phyloP scores from a whole-genome alignment of 2,329 filamentous ascomycete genomes.

The Microsporum audouinii region DNA sequence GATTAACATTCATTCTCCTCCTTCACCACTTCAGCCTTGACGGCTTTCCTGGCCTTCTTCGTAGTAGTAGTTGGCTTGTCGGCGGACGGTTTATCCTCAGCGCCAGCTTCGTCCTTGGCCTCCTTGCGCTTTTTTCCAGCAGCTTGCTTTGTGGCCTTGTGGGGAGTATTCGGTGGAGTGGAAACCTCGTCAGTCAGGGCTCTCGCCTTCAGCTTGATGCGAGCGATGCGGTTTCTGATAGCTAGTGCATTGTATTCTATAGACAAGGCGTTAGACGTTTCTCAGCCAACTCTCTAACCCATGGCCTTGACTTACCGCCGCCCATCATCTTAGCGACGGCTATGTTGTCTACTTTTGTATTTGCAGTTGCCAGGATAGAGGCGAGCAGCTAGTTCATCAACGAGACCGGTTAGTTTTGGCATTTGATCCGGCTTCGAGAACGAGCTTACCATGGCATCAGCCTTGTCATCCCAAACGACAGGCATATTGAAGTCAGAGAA shows the following conservation, averaged over 20 bases:
- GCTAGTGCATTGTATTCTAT: not conserved
- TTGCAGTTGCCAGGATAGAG: not conserved
- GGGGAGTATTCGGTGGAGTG: not conserved
- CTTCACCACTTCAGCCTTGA: not conserved
- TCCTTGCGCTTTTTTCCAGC: not conserved
- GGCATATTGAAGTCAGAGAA: not conserved
- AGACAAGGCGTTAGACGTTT: not conserved
- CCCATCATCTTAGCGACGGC: not conserved
- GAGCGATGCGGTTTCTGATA: not conserved
- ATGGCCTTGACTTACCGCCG: not conserved
- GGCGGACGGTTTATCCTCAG: not conserved
- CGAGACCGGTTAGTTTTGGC: not conserved
- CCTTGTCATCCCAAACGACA: constrained; percentile 1
- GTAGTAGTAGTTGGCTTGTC: not conserved
- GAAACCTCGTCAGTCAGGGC: not conserved
- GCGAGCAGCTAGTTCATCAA: not conserved
- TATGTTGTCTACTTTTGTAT: not conserved
- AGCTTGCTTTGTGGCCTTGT: not conserved
- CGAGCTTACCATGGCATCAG: not conserved
- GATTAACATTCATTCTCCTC: not conserved
- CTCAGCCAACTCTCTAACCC: not conserved
- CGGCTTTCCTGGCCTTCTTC: not conserved
- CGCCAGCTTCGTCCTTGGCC: not conserved
- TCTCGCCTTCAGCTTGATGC: not conserved
- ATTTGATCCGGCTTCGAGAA: not conserved